phyloP scores from a whole-genome alignment of 306 rosid genomes.

The Ormosia emarginata region DNA sequence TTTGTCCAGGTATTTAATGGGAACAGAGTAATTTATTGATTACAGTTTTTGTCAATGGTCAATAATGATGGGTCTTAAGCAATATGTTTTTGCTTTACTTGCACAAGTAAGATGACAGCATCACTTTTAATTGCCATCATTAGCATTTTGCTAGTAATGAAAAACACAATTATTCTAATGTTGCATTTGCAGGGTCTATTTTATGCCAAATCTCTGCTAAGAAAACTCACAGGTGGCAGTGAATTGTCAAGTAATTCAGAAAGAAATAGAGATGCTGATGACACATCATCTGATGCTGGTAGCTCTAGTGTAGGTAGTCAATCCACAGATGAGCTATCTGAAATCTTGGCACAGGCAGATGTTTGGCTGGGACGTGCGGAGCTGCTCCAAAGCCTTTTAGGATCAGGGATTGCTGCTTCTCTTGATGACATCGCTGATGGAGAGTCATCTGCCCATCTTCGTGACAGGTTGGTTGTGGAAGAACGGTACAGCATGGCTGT shows the following conservation, averaged over 20 bases:
- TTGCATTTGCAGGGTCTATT: constrained; percentile 69
- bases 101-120: not conserved
- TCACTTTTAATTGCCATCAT: constrained; percentile 14
- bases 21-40: constrained; percentile 8
- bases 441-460: constrained; percentile 85
- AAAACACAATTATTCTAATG: constrained; percentile 1
- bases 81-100: constrained; percentile 9
- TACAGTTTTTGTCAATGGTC: constrained; percentile 1
- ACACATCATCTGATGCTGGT: constrained; percentile 92
- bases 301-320: constrained; percentile 93
- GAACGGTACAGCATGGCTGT: constrained; percentile 99
- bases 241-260: constrained; percentile 67
- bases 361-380: constrained; percentile 92
- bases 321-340: constrained; percentile 88
- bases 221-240: constrained; percentile 76
- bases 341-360: constrained; percentile 67
- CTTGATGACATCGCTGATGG: constrained; percentile 92
- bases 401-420: constrained; percentile 96
- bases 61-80: not conserved
- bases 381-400: constrained; percentile 94
- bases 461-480: constrained; percentile 85
- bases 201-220: constrained; percentile 77
- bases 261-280: constrained; percentile 86
- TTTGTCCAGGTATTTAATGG: constrained; percentile 76
- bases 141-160: constrained; percentile 14